Evolutionary conservation across 208 protist genomes (phyloP).

Genomic region (Trichomonas tenax): DNA sequence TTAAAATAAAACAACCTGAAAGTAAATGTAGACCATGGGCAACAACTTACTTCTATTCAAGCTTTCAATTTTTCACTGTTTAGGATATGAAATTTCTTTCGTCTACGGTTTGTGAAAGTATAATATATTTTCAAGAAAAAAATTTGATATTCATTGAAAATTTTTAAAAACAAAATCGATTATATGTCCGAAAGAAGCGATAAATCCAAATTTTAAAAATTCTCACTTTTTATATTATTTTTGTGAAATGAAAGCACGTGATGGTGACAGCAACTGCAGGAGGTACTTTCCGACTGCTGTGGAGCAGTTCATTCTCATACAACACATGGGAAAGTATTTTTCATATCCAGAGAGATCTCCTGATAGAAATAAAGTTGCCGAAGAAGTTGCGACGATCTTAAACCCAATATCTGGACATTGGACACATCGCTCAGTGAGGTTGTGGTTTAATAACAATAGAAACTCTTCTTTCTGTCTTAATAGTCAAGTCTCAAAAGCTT

Average conservation of each 20-base stretch:
- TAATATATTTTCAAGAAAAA: too few relatives aligned
- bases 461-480: background rate
- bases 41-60: too few relatives aligned
- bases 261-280: background rate
- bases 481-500: background rate
- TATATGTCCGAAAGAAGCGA: too few relatives aligned
- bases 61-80: too few relatives aligned
- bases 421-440: background rate
- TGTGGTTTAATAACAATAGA: slow-evolving; percentile 15
- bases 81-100: too few relatives aligned
- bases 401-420: background rate
- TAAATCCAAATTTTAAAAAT: too few relatives aligned
- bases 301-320: background rate
- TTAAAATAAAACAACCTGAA: too few relatives aligned
- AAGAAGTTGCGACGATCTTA: background rate
- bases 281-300: background rate
- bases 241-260: background rate
- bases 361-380: background rate
- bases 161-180: too few relatives aligned
- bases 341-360: background rate
- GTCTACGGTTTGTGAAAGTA: too few relatives aligned
- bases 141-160: too few relatives aligned
- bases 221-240: background rate
- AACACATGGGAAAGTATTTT: background rate
- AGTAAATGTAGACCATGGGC: too few relatives aligned